Percentiles rank a stretch among this genome's conserved stretches.
Conservation (phyloP, 2,329 filamentous ascomycete species). For the Penicillium palitans region DNA sequence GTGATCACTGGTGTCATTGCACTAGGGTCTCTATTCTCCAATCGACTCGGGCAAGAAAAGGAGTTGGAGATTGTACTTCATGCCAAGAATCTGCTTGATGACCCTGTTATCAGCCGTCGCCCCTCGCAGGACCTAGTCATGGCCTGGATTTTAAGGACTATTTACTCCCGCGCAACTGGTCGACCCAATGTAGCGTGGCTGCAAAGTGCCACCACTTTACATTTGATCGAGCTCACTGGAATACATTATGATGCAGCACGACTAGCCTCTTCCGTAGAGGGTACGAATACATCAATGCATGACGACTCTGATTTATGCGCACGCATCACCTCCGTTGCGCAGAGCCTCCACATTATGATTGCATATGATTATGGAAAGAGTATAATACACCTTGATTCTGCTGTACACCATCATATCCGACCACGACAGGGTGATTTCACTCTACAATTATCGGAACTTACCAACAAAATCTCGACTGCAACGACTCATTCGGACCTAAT, state of each 20-base stretch:
- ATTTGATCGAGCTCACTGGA: constrained; percentile 53
- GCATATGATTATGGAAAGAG: constrained; percentile 39
- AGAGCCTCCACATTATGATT: constrained; percentile 32
- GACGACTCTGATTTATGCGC: constrained; percentile 22
- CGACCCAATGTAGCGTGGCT: constrained; percentile 56
- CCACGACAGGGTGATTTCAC: constrained; percentile 19
- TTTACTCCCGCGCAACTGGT: constrained; percentile 53
- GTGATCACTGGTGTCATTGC: constrained; percentile 34
- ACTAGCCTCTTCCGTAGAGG: constrained; percentile 14
- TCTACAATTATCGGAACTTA: constrained; percentile 19
- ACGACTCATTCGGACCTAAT: constrained; percentile 1
- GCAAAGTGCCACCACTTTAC: constrained; percentile 56
- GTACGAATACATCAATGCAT: not conserved
- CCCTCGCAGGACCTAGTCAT: constrained; percentile 30
- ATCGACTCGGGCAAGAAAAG: constrained; percentile 16
- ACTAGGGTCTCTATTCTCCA: constrained; percentile 36
- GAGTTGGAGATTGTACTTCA: constrained; percentile 33
- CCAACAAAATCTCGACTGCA: constrained; percentile 13
- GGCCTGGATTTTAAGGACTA: constrained; percentile 52
- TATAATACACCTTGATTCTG: constrained; percentile 25
- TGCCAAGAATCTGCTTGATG: constrained; percentile 49
- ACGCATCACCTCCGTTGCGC: constrained; percentile 32
- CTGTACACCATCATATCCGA: constrained; percentile 7
- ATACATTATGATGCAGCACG: constrained; percentile 19
- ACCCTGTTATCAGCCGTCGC: constrained; percentile 26